Evolutionary conservation across 768 basidiomycete genomes (phyloP).

Genomic region (Amanita rubescens): DNA sequence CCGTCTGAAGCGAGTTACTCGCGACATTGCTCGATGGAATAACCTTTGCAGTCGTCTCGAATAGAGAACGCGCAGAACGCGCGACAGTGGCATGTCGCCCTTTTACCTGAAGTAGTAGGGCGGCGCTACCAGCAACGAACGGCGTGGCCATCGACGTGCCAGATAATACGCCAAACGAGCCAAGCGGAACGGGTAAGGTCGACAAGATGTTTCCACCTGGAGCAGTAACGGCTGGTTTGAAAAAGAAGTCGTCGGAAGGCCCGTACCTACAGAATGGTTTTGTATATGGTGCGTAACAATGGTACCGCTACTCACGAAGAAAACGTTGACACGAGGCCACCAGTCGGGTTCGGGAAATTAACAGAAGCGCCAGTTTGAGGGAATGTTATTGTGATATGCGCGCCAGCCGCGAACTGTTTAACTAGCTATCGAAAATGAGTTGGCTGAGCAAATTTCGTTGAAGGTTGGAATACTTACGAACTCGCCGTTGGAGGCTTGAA

Average conservation of each 20-base stretch:
- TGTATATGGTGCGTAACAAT: not conserved
- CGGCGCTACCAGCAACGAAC: slow-evolving; percentile 38
- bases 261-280: slow-evolving; percentile 32
- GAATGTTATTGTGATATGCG: slow-evolving; percentile 36
- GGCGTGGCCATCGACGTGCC: slow-evolving; percentile 42
- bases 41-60: slow-evolving; percentile 40
- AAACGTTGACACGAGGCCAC: slow-evolving; percentile 50
- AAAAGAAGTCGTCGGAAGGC: slow-evolving; percentile 52
- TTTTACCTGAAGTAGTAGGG: slow-evolving; percentile 30
- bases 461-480: slow-evolving; percentile 36
- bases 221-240: slow-evolving; percentile 47
- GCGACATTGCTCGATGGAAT: slow-evolving; percentile 32
- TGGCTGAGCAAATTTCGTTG: too few species aligned
- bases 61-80: slow-evolving; percentile 24
- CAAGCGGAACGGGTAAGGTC: slow-evolving; percentile 34
- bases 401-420: slow-evolving; percentile 39
- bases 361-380: slow-evolving; percentile 36
- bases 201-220: slow-evolving; percentile 48
- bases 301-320: slow-evolving; percentile 24
- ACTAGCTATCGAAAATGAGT: slow-evolving; percentile 31
- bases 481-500: slow-evolving; percentile 47
- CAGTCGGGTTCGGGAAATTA: slow-evolving; percentile 40
- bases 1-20: slow-evolving; percentile 37
- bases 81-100: slow-evolving; percentile 25
- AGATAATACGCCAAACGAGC: slow-evolving; percentile 31